Conservation (phyloP, 75 land plant species). For the Sequoiadendron giganteum region DNA sequence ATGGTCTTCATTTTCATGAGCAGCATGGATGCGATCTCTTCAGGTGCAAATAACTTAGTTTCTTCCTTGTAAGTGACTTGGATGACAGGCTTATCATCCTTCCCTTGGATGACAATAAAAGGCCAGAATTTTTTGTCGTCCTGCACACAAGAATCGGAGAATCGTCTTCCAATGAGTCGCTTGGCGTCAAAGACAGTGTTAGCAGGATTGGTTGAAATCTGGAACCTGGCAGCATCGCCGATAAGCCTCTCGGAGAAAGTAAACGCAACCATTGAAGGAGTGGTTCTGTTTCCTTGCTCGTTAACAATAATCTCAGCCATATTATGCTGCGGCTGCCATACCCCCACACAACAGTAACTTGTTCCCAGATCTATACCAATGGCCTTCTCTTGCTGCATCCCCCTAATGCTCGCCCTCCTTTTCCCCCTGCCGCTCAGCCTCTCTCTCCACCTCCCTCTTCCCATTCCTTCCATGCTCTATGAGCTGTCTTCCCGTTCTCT, state of each 20-base stretch:
- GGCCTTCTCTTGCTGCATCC: not conserved
- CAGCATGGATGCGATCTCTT: slow-evolving; percentile 33
- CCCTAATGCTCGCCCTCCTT: no score
- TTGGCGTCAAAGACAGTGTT: not conserved
- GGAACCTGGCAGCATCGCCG: slow-evolving; percentile 8
- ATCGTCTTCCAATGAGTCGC: slow-evolving; percentile 23
- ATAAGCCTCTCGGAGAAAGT: not conserved
- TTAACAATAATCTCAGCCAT: not conserved
- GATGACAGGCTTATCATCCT: slow-evolving; percentile 21
- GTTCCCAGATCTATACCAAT: not conserved
- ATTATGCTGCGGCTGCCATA: not conserved
- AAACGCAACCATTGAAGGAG: not conserved
- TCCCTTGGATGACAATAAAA: slow-evolving; percentile 12
- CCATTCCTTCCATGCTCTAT: no score
- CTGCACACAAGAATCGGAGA: slow-evolving; percentile 21
- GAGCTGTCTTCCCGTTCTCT: no score
- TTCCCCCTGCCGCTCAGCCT: no score
- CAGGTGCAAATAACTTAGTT: slow-evolving; percentile 14
- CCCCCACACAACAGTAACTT: not conserved
- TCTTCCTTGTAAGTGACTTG: slow-evolving; percentile 10
- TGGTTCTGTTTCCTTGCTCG: not conserved
- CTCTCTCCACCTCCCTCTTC: not conserved
- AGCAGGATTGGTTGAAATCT: not conserved
- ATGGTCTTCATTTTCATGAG: slow-evolving; percentile 15
- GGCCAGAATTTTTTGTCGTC: slow-evolving; percentile 19